phyloP scores from a whole-genome alignment of 768 basidiomycete genomes.

The Termitomyces sp. region DNA sequence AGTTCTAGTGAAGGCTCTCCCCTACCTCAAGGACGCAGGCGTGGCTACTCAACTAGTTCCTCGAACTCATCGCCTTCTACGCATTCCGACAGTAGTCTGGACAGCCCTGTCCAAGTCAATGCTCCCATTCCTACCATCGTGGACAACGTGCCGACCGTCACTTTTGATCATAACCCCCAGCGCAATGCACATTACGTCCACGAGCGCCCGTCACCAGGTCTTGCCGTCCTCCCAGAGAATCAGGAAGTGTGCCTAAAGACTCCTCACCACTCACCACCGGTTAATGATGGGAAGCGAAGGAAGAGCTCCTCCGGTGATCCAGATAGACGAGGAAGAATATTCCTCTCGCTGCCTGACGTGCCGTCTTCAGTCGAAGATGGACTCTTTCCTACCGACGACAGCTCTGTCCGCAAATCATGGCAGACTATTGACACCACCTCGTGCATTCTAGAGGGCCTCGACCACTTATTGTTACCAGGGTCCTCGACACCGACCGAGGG shows the following conservation, averaged over 20 bases:
- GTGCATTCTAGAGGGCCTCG: conserved; percentile 37
- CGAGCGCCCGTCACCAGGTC: conserved; percentile 26
- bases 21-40: conserved; percentile 22
- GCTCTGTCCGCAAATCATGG: conserved; percentile 40
- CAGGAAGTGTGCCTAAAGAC: conserved; percentile 29
- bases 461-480: conserved; percentile 27
- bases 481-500: conserved; percentile 24
- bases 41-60: conserved; percentile 36
- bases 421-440: conserved; percentile 36
- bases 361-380: conserved; percentile 6
- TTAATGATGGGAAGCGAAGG: conserved; percentile 5
- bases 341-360: conserved; percentile 12
- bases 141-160: conserved; percentile 33
- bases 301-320: conserved; percentile 9
- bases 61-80: conserved; percentile 39
- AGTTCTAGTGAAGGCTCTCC: conserved; percentile 18
- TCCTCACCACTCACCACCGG: conserved; percentile 2
- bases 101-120: conserved; percentile 24
- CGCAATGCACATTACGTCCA: conserved; percentile 16
- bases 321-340: conserved; percentile 13
- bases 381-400: not conserved
- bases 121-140: conserved; percentile 27
- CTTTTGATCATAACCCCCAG: conserved; percentile 41
- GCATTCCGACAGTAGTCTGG: conserved; percentile 32
- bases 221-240: conserved; percentile 53